Conservation (phyloP, 2,329 filamentous ascomycete species). For the Hymenoscyphus occultus region DNA sequence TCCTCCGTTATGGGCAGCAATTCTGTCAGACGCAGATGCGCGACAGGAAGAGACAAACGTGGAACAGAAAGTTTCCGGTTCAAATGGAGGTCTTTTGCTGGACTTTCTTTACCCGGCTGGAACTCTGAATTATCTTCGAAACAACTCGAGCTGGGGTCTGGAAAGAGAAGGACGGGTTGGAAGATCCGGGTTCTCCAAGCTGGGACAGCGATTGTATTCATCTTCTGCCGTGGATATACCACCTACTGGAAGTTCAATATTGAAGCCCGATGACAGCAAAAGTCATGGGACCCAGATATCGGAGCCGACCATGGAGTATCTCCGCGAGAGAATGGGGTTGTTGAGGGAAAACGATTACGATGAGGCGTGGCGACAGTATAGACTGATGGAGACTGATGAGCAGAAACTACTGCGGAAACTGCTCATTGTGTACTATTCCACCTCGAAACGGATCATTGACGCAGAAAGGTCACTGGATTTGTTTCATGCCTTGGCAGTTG, state of each 20-base stretch:
- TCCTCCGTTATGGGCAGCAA: conserved; percentile 33
- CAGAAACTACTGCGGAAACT: conserved; percentile 24
- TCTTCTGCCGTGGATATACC: conserved; percentile 27
- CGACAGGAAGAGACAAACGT: conserved; percentile 15
- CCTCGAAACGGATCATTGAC: conserved; percentile 40
- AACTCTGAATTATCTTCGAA: conserved; percentile 38
- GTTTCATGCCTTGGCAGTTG: conserved; percentile 39
- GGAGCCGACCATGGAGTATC: conserved; percentile 8
- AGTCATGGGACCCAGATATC: background rate
- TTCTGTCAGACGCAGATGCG: conserved; percentile 25
- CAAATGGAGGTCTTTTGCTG: conserved; percentile 31
- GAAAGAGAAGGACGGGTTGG: conserved; percentile 29
- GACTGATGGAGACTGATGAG: conserved; percentile 21
- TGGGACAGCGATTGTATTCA: conserved; percentile 37
- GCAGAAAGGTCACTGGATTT: conserved; percentile 43
- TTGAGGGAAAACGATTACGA: conserved; percentile 33
- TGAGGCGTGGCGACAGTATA: conserved; percentile 43
- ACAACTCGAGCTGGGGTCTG: conserved; percentile 29
- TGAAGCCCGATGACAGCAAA: background rate
- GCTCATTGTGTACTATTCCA: conserved; percentile 40
- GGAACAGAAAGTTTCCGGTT: conserved; percentile 13
- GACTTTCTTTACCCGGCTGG: conserved; percentile 43
- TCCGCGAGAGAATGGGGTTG: conserved; percentile 24
- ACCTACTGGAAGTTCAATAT: background rate
- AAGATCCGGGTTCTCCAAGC: conserved; percentile 21